phyloP scores from a whole-genome alignment of 2,329 filamentous ascomycete genomes.

The Colletotrichum noveboracense region DNA sequence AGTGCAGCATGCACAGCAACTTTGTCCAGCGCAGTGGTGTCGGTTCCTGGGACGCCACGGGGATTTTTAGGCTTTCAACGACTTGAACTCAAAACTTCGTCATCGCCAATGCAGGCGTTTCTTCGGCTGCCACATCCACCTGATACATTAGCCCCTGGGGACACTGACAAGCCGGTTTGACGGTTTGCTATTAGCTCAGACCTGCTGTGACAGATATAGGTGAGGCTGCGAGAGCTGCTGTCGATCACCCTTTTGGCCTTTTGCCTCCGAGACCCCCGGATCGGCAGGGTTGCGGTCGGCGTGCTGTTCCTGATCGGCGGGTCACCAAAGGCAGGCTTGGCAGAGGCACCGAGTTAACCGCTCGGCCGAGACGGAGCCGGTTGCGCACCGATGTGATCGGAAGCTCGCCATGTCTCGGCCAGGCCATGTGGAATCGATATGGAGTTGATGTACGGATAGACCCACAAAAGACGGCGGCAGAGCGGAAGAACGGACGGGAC shows the following conservation, averaged over 20 bases:
- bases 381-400: neutral
- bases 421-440: neutral
- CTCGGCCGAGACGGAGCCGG: constrained; percentile 3
- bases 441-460: neutral
- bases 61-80: constrained; percentile 11
- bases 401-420: constrained; percentile 3
- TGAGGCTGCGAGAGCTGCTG: neutral
- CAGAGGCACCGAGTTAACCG: neutral
- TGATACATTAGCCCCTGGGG: constrained; percentile 10
- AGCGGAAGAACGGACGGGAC: neutral
- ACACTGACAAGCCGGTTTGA: neutral
- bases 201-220: neutral
- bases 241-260: neutral
- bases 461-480: constrained; percentile 4
- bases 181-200: constrained; percentile 3
- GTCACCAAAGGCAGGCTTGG: neutral
- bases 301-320: neutral
- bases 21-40: neutral
- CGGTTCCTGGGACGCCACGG: neutral
- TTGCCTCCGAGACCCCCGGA: neutral
- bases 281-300: neutral
- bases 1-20: neutral
- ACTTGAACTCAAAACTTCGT: constrained; percentile 12
- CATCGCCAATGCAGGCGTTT: neutral
- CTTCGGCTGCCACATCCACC: neutral